Evolutionary conservation across 495 filamentous ascomycete species (phyloP).

Genomic region (Xylaria sp.): DNA sequence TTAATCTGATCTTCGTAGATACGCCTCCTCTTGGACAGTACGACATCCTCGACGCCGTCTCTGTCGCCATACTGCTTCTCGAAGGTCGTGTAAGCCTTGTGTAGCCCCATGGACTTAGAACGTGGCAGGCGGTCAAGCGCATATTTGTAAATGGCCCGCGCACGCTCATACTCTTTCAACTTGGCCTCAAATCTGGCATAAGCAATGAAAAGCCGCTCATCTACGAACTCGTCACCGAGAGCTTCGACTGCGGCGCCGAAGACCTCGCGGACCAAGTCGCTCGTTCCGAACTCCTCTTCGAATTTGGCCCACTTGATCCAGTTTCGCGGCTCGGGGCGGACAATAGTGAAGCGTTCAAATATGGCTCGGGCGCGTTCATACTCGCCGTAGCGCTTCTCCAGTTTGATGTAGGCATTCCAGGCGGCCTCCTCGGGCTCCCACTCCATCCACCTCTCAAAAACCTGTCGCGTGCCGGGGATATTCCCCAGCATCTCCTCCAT

Average conservation of each 20-base stretch:
- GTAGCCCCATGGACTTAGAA: constrained; percentile 81
- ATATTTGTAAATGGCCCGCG: constrained; percentile 96
- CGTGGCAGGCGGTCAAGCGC: constrained; percentile 90
- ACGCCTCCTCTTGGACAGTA: constrained; percentile 91
- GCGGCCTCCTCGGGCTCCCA: constrained; percentile 98
- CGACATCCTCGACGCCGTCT: constrained; percentile 94
- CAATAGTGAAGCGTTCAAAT: constrained; percentile 88
- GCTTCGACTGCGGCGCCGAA: constrained; percentile 89
- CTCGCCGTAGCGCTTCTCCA: constrained; percentile 94
- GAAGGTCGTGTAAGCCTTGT: constrained; percentile 94
- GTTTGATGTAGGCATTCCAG: constrained; percentile 94
- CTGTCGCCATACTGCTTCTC: constrained; percentile 97
- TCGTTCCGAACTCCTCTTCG: constrained; percentile 92
- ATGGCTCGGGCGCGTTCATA: constrained; percentile 84
- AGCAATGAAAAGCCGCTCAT: constrained; percentile 91
- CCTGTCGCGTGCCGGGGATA: constrained; percentile 87
- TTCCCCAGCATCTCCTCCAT: constrained; percentile 98
- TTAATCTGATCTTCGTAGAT: constrained; percentile 93
- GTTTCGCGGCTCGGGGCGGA: constrained; percentile 93
- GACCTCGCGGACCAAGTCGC: constrained; percentile 89
- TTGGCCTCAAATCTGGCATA: constrained; percentile 94
- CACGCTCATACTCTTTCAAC: constrained; percentile 92
- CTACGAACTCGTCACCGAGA: constrained; percentile 94
- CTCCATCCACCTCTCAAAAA: constrained; percentile 98
- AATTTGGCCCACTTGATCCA: constrained; percentile 99